Conservation (phyloP, 2,329 filamentous ascomycete species). For the Penicillium sp. region DNA sequence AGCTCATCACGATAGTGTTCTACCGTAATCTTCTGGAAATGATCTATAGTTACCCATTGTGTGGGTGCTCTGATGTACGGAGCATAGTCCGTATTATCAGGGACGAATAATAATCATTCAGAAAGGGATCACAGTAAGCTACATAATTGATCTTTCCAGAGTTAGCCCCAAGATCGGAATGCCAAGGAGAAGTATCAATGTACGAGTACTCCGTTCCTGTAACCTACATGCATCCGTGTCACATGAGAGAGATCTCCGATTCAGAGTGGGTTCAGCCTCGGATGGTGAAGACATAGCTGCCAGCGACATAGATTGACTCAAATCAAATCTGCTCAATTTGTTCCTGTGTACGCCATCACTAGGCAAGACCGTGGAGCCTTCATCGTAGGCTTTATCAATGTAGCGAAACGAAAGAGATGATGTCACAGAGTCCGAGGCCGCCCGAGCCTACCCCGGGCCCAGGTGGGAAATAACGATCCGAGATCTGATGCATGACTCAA, state of each 20-base stretch:
- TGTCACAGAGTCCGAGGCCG: conserved; percentile 3
- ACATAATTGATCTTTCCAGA: background rate
- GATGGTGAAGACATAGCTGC: background rate
- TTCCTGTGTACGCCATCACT: background rate
- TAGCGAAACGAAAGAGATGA: conserved; percentile 8
- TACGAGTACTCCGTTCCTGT: conserved; percentile 1
- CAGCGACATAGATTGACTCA: background rate
- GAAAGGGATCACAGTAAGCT: background rate
- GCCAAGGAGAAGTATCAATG: background rate
- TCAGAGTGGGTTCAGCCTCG: conserved; percentile 14
- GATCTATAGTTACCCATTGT: background rate
- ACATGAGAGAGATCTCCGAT: conserved; percentile 20
- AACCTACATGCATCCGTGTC: conserved; percentile 3
- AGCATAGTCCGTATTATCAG: background rate
- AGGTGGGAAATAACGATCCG: background rate
- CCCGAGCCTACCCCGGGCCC: background rate
- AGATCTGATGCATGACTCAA: background rate
- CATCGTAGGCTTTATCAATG: conserved; percentile 7
- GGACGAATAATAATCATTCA: background rate
- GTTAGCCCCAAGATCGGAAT: background rate
- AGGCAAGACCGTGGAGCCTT: too few relatives aligned
- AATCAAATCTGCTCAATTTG: conserved; percentile 3
- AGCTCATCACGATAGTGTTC: background rate
- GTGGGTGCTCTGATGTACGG: background rate
- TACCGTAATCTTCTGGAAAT: background rate